Percentiles rank a stretch among this genome's conserved stretches.
Evolutionary conservation across 768 basidiomycete species (phyloP).

Genomic region (Suillus paluster): DNA sequence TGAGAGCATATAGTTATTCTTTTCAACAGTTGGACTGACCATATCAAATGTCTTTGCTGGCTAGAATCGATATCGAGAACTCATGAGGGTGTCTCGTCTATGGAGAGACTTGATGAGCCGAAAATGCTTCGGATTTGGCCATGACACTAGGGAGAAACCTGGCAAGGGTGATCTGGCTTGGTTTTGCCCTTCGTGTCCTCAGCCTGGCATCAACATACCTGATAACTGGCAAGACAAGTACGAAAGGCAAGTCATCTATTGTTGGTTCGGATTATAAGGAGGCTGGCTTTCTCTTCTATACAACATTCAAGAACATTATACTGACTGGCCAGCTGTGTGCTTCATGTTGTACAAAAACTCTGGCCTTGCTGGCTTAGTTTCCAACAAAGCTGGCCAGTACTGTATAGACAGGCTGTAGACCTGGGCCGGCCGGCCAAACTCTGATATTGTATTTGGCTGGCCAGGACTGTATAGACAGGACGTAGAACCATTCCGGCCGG

Average conservation of each 20-base stretch:
- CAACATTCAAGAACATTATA: not conserved
- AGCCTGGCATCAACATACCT: slow-evolving; percentile 30
- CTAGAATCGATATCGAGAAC: slow-evolving; percentile 16
- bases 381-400: no score
- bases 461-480: no score
- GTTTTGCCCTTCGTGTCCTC: slow-evolving; percentile 35
- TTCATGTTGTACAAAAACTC: no score
- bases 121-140: slow-evolving; percentile 14
- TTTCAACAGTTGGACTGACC: no score
- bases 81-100: slow-evolving; percentile 14
- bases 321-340: not conserved
- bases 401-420: no score
- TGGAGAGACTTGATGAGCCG: slow-evolving; percentile 9
- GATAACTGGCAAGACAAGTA: slow-evolving; percentile 20
- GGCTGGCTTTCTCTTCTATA: not conserved
- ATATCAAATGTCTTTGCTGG: no score
- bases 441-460: no score
- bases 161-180: slow-evolving; percentile 12
- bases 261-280: not conserved
- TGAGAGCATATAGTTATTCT: no score
- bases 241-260: slow-evolving; percentile 6
- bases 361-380: no score
- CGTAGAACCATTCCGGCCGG: no score
- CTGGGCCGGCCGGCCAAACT: no score
- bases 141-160: slow-evolving; percentile 11